These are phyloP conservation scores for Acorus gramineus DNA, from an alignment of 106 monocot genomes.

Conservation along the genomic window DNA sequence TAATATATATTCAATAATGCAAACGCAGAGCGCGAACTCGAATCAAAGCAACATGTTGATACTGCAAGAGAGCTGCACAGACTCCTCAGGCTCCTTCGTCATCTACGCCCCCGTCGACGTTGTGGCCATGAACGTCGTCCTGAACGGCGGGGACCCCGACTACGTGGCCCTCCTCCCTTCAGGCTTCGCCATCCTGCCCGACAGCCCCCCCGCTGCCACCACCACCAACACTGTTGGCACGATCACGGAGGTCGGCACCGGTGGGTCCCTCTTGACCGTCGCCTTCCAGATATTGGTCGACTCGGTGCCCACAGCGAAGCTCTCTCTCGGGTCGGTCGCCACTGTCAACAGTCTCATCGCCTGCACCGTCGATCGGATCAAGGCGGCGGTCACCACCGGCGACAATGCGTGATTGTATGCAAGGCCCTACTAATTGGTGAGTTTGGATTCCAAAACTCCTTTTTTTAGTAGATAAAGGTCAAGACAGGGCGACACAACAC, in stretches of 20 bases:
- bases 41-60: conserved; percentile 99
- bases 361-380: conserved; percentile 91
- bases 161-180: conserved; percentile 91
- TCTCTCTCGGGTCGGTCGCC: conserved; percentile 78
- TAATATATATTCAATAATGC: too few relatives aligned
- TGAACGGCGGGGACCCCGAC: conserved; percentile 89
- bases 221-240: background rate
- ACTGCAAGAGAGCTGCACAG: conserved; percentile 94
- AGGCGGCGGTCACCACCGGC: conserved; percentile 59
- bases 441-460: background rate
- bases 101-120: conserved; percentile 94
- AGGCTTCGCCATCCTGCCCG: conserved; percentile 86
- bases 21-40: conserved; percentile 55
- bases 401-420: conserved; percentile 16
- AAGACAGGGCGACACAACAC: too few relatives aligned
- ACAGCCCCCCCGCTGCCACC: conserved; percentile 23
- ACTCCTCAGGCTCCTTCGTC: conserved; percentile 68
- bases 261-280: conserved; percentile 67
- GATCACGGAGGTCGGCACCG: conserved; percentile 15
- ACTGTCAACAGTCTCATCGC: conserved; percentile 95
- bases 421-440: conserved; percentile 11
- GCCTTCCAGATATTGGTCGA: conserved; percentile 96
- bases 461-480: too few relatives aligned
- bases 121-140: conserved; percentile 81
- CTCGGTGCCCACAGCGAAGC: conserved; percentile 79